Evolutionary conservation across 805 yeast species (phyloP).

Genomic region (Candida andamanensis): DNA sequence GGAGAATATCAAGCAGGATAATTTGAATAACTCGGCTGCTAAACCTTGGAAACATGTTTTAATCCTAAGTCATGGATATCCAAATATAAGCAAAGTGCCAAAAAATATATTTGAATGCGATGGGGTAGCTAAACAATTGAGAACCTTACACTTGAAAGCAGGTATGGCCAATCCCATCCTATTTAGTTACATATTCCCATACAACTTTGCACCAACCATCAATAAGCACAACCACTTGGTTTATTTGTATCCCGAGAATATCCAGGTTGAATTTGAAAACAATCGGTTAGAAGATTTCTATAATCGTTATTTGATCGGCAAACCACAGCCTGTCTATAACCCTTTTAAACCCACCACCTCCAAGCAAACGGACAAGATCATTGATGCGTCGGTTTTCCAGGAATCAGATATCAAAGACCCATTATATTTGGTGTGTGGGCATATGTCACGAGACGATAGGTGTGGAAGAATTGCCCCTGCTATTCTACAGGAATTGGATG

Average conservation of each 20-base stretch:
- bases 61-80: constrained; percentile 41
- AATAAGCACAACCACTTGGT: constrained; percentile 20
- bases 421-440: constrained; percentile 61
- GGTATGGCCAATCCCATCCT: constrained; percentile 36
- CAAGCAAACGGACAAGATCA: background rate
- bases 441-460: constrained; percentile 53
- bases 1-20: constrained; percentile 20
- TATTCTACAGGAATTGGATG: constrained; percentile 47
- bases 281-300: constrained; percentile 32
- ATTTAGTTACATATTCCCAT: constrained; percentile 37
- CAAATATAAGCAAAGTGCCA: constrained; percentile 39
- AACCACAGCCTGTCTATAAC: constrained; percentile 16
- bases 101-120: constrained; percentile 47
- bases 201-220: constrained; percentile 7
- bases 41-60: constrained; percentile 53
- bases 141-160: constrained; percentile 31
- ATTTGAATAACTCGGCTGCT: constrained; percentile 40
- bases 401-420: constrained; percentile 14
- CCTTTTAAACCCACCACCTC: constrained; percentile 13
- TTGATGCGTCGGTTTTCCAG: background rate
- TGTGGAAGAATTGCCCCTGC: constrained; percentile 68
- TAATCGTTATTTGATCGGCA: constrained; percentile 28
- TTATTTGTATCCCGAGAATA: constrained; percentile 52
- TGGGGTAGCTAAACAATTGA: constrained; percentile 12
- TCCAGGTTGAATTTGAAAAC: constrained; percentile 32